Base-by-base conservation (phyloP, 805 yeast genomes). In the Metschnikowia peoriensis region DNA sequence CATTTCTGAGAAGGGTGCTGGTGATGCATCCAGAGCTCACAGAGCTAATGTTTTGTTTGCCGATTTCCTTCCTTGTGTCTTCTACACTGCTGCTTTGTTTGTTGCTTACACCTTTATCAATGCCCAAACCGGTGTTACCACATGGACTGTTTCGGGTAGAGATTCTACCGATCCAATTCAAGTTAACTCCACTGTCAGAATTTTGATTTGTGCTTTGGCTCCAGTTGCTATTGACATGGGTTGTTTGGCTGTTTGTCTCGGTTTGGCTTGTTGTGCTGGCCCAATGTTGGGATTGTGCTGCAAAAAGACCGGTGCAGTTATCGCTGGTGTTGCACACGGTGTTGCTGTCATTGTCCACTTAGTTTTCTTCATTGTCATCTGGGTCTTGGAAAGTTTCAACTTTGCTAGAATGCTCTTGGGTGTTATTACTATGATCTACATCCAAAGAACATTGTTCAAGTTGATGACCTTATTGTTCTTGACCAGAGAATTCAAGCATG, bases 271-370 rank as follows among this genome's bases (percentile, higher is more conserved):
- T 76, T 94, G 97, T 80, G 89, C 97, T 29, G 99, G 99, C 70
- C 99, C 99, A 62, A 64, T 93, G 67, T 83, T 93, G 59, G 94
- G 94, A 53, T 72, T 92, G 76, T 93, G 99, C 75, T 93, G 98
- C 78, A 92, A 92, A 83, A 87, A 88, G 80, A 92, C 97, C 47
- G 96, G 97, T 75, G 86, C 97, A 10, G 96, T 90, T 40, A 85
- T 85, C 75, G 99, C 99, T 39, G 97, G 89, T 65, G 73, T 94
- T 69, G 97, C 98, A 17, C 99, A 94, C 67, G 97, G 97, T 75
- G 78, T 89, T 64, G 91, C 97, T 15, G 97, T 96, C 50, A 71
- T 96, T 63, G 77, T 90, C 59, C 96, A 93, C 77, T 76, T 94
- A 61, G 78, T 86, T 39, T 89, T 89, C 81, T 93, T 90, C 77